Conservation (phyloP, 2,329 filamentous ascomycete genomes). For the Ophidiomyces ophidiicola region DNA sequence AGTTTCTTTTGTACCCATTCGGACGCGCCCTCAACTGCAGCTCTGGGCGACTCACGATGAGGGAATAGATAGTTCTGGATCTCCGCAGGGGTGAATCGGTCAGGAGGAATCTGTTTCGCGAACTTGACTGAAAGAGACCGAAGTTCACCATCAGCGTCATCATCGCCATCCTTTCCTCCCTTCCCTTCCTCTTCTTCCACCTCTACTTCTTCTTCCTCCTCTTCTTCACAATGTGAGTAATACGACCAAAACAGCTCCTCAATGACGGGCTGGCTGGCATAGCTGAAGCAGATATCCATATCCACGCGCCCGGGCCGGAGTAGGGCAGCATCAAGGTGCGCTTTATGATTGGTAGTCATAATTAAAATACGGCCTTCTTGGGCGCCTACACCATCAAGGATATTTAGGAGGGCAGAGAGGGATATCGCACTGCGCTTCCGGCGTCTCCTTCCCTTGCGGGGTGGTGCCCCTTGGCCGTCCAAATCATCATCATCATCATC, state of each 20-base stretch:
- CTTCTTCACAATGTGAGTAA: neutral
- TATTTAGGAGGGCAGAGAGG: slow-evolving; percentile 56
- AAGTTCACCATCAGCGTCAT: slow-evolving; percentile 14
- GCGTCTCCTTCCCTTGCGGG: neutral
- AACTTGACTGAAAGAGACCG: slow-evolving; percentile 22
- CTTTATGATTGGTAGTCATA: slow-evolving; percentile 59
- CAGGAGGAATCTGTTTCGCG: slow-evolving; percentile 22
- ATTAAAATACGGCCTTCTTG: slow-evolving; percentile 59
- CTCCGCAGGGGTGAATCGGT: slow-evolving; percentile 30
- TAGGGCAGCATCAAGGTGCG: slow-evolving; percentile 52
- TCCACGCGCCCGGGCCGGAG: slow-evolving; percentile 57
- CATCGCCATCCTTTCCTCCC: slow-evolving; percentile 11
- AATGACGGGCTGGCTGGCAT: slow-evolving; percentile 47
- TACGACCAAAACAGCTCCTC: slow-evolving; percentile 46
- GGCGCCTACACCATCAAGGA: slow-evolving; percentile 57
- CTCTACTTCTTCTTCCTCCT: slow-evolving; percentile 41
- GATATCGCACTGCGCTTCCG: slow-evolving; percentile 36
- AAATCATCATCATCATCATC: neutral
- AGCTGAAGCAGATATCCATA: slow-evolving; percentile 37
- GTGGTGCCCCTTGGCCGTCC: too few species aligned
- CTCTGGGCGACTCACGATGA: slow-evolving; percentile 24
- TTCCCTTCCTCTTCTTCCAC: slow-evolving; percentile 14
- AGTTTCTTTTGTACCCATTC: slow-evolving; percentile 22
- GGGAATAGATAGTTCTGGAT: slow-evolving; percentile 32
- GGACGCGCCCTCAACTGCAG: slow-evolving; percentile 22